phyloP scores from a whole-genome alignment of 1,284 basidiomycete species.

The Xerocomus amazonicus region DNA sequence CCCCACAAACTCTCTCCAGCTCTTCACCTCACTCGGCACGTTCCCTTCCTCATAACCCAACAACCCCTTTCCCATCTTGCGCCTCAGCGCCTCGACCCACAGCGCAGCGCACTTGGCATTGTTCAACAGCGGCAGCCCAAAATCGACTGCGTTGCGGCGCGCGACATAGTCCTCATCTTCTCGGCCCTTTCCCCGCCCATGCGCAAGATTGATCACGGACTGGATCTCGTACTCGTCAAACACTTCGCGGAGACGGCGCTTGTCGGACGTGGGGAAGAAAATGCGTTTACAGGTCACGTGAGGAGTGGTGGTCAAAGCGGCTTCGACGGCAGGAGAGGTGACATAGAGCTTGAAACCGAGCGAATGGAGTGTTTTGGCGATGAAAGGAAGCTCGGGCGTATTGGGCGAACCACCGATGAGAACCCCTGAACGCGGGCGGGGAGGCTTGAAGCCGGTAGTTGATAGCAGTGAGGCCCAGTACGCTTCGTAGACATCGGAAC shows the following conservation, averaged over 20 bases:
- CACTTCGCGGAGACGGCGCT: slow-evolving; percentile 89
- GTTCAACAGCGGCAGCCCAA: slow-evolving; percentile 87
- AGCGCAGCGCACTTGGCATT: slow-evolving; percentile 87
- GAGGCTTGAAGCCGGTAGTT: slow-evolving; percentile 90
- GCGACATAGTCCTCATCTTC: slow-evolving; percentile 97
- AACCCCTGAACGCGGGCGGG: slow-evolving; percentile 76
- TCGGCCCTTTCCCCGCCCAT: slow-evolving; percentile 72
- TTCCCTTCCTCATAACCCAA: slow-evolving; percentile 83
- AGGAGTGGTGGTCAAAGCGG: slow-evolving; percentile 78
- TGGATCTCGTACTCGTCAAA: slow-evolving; percentile 96
- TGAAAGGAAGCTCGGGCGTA: slow-evolving; percentile 76
- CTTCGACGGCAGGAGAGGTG: slow-evolving; percentile 78
- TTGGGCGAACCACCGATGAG: slow-evolving; percentile 84
- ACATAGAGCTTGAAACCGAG: slow-evolving; percentile 93
- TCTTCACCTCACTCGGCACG: slow-evolving; percentile 91
- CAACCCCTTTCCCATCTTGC: slow-evolving; percentile 84
- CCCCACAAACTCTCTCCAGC: slow-evolving; percentile 87
- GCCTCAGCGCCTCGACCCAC: slow-evolving; percentile 87
- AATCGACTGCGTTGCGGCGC: slow-evolving; percentile 86
- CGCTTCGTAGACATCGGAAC: slow-evolving; percentile 91
- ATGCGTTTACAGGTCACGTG: slow-evolving; percentile 85
- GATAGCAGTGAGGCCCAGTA: slow-evolving; percentile 92
- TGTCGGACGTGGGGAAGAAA: slow-evolving; percentile 96
- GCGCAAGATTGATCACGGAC: slow-evolving; percentile 92
- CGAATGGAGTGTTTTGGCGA: slow-evolving; percentile 74